Conservation (phyloP, 1,139 yeast genomes). For the Candida glucosophila region DNA sequence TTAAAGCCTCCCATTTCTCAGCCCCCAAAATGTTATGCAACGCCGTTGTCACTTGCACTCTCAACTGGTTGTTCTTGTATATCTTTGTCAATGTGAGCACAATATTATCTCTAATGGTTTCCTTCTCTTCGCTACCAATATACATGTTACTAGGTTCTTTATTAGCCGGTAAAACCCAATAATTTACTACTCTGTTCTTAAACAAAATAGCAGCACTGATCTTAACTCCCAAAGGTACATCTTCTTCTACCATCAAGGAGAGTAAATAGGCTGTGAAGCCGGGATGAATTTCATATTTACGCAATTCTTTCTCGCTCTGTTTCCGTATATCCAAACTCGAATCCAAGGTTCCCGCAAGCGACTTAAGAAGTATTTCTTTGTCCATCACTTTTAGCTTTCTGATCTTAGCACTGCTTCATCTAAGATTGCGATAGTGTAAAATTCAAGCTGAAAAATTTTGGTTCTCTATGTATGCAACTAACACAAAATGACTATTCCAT, state of each 20-base stretch:
- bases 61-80: constrained; percentile 24
- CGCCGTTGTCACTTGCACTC: constrained; percentile 35
- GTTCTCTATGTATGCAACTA: constrained; percentile 1
- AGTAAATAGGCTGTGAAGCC: constrained; percentile 54
- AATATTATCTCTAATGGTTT: constrained; percentile 41
- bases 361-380: constrained; percentile 29
- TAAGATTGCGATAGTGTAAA: background rate
- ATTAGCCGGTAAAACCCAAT: constrained; percentile 47
- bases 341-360: constrained; percentile 39
- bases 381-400: constrained; percentile 21
- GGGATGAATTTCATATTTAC: constrained; percentile 34
- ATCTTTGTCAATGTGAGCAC: constrained; percentile 35
- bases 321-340: constrained; percentile 29
- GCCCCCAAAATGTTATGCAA: constrained; percentile 33
- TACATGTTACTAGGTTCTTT: constrained; percentile 15
- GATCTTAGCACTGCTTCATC: too few relatives aligned
- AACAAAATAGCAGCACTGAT: constrained; percentile 60
- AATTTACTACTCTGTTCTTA: constrained; percentile 51
- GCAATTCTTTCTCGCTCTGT: constrained; percentile 33
- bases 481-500: constrained; percentile 7
- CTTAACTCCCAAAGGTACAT: constrained; percentile 41
- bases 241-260: constrained; percentile 41
- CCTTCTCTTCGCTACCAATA: constrained; percentile 43
- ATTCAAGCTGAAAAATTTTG: background rate
- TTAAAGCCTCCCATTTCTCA: constrained; percentile 40